phyloP scores from a whole-genome alignment of 352 stramenopile species.

The Thraustochytrium sp. region DNA sequence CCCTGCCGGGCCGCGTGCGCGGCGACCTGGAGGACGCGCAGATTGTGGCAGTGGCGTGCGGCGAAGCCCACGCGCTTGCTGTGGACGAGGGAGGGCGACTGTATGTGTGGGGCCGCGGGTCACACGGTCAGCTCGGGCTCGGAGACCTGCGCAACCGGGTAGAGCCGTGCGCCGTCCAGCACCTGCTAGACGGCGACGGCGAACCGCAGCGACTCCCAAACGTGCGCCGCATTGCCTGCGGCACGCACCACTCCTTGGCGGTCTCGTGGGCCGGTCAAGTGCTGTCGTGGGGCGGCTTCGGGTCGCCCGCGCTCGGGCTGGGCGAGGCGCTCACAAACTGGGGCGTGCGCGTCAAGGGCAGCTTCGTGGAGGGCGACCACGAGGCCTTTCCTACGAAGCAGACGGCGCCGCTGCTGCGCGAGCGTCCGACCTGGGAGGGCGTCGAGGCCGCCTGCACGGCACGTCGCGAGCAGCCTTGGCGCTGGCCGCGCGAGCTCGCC shows the following conservation, averaged over 20 bases:
- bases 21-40: background rate
- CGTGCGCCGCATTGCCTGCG: background rate
- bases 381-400: background rate
- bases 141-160: background rate
- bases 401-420: background rate
- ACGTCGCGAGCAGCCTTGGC: slow-evolving; percentile 22
- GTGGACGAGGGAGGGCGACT: background rate
- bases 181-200: background rate
- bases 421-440: background rate
- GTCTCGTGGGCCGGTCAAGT: background rate
- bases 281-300: slow-evolving; percentile 21
- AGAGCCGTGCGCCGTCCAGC: background rate
- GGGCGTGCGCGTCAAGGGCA: background rate
- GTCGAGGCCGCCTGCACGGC: background rate
- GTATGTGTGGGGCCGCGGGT: background rate
- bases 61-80: background rate
- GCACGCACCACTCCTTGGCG: slow-evolving; percentile 1
- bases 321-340: background rate
- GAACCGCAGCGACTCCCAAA: background rate
- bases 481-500: slow-evolving; percentile 9
- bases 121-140: slow-evolving; percentile 20
- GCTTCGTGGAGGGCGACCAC: background rate
- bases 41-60: background rate
- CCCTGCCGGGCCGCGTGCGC: background rate
- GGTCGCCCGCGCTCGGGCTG: background rate